Conservation (phyloP, 2,329 filamentous ascomycete genomes). For the Cyphellophora europaea region DNA sequence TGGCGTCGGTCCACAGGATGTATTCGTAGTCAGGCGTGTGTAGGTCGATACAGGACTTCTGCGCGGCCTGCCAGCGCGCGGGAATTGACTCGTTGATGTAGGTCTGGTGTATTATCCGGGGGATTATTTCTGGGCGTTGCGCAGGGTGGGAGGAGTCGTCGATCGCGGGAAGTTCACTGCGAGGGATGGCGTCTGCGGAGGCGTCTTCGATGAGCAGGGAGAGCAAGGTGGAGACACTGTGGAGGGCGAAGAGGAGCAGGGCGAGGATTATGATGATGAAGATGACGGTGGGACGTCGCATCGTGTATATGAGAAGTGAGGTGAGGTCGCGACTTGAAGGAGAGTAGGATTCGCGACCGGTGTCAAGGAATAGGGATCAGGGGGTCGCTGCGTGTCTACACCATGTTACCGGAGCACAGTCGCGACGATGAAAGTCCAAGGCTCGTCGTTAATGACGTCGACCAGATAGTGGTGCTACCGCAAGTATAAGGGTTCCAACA, state of each 20-base stretch:
- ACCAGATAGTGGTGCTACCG: no score
- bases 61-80: conserved; percentile 54
- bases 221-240: conserved; percentile 62
- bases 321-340: not conserved
- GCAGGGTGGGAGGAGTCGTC: conserved; percentile 53
- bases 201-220: conserved; percentile 61
- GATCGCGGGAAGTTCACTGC: conserved; percentile 52
- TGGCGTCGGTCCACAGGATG: conserved; percentile 68
- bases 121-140: conserved; percentile 52
- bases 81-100: conserved; percentile 64
- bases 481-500: no score
- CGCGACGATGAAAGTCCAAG: no score
- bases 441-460: no score
- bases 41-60: conserved; percentile 56
- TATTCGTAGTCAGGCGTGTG: conserved; percentile 62
- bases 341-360: not conserved
- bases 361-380: not conserved
- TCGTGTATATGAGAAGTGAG: conserved; percentile 32
- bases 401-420: not conserved
- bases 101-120: conserved; percentile 70
- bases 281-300: conserved; percentile 52
- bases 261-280: conserved; percentile 57
- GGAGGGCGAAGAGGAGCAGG: conserved; percentile 55
- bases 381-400: not conserved
- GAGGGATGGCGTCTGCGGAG: conserved; percentile 55